phyloP scores from a whole-genome alignment of 768 basidiomycete species.

The Leccinum pellstonianum region DNA sequence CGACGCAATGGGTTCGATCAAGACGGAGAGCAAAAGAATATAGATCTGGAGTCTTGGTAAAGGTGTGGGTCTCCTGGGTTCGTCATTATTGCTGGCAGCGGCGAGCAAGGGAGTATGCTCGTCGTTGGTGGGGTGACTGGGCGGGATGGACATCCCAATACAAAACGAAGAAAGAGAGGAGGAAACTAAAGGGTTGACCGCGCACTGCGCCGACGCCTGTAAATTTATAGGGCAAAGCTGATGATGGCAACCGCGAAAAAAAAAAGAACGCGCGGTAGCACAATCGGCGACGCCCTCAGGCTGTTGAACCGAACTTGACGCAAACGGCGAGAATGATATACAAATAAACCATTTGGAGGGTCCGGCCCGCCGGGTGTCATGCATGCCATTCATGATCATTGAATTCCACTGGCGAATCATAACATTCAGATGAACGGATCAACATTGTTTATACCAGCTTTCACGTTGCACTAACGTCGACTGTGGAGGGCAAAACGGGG shows the following conservation, averaged over 20 bases:
- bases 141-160: constrained; percentile 18
- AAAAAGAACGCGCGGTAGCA: not conserved
- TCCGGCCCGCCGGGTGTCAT: not conserved
- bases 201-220: not conserved
- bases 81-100: constrained; percentile 5
- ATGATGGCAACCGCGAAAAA: constrained; percentile 7
- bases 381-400: not conserved
- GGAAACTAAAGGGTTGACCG: not conserved
- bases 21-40: constrained; percentile 42
- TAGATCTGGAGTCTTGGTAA: constrained; percentile 45
- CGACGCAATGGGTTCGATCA: constrained; percentile 49
- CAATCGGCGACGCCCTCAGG: not conserved
- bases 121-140: constrained; percentile 13
- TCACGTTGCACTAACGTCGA: not conserved
- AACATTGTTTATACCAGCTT: not conserved
- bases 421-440: not conserved
- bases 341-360: not conserved
- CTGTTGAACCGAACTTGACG: not conserved
- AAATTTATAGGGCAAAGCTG: constrained; percentile 22
- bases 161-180: not conserved
- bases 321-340: not conserved
- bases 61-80: constrained; percentile 35
- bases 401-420: not conserved
- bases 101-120: constrained; percentile 28
- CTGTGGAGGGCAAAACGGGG: not conserved